A percentile compares a stretch with the other conserved stretches of the same genome.
These are phyloP conservation scores for Zoysia japonica DNA, from an alignment of 176 grass and related monocot genomes.

Conservation along the genomic window DNA sequence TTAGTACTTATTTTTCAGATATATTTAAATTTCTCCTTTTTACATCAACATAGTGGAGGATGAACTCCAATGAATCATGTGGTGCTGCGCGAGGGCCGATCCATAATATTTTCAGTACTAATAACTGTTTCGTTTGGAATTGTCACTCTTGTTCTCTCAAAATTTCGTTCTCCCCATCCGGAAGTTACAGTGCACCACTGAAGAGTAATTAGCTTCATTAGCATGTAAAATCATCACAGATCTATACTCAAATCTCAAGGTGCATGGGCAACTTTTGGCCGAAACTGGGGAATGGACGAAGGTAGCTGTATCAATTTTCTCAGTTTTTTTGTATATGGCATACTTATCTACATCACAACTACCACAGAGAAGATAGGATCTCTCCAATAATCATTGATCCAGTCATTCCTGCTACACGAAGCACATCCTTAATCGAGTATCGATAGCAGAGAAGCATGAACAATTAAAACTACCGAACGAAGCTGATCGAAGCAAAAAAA, in stretches of 20 bases:
- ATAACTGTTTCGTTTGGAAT: not conserved
- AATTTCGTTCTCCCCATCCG: not conserved
- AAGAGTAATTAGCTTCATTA: not conserved
- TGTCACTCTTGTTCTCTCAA: not conserved
- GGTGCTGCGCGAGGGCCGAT: not conserved
- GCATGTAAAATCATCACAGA: not conserved
- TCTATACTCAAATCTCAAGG: not conserved
- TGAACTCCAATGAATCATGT: not conserved
- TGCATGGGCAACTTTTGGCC: not conserved
- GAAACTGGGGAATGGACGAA: not conserved
- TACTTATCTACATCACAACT: constrained; percentile 27
- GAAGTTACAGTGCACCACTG: not conserved
- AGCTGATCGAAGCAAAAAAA: constrained; percentile 8
- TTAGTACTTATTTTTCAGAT: no score
- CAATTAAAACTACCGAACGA: constrained; percentile 4
- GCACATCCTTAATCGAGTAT: not conserved
- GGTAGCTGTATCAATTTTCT: not conserved
- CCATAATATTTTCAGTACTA: not conserved
- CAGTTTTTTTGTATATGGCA: not conserved
- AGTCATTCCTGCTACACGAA: not conserved
- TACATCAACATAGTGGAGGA: not conserved
- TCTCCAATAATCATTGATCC: not conserved
- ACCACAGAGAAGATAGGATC: not conserved
- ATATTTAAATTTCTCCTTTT: no score
- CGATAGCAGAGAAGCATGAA: not conserved